Conservation (phyloP, 495 filamentous ascomycete species). For the Peziza echinospora region DNA sequence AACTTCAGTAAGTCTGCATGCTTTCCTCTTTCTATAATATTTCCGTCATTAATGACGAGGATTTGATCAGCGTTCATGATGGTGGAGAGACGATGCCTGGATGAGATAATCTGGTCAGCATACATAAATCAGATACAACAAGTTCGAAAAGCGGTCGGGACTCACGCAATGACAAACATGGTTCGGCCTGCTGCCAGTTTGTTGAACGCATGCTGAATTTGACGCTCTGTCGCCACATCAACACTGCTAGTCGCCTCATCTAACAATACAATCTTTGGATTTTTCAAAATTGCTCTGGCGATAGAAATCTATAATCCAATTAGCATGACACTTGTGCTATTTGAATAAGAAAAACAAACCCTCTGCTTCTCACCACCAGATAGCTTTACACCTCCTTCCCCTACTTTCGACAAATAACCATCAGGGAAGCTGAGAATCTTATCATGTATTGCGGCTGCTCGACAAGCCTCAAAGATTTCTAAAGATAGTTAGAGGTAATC, state of each 20-base stretch:
- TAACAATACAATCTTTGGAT: constrained; percentile 30
- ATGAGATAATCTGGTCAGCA: neutral
- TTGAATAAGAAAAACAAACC: constrained; percentile 20
- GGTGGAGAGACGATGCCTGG: constrained; percentile 40
- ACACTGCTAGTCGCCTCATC: constrained; percentile 35
- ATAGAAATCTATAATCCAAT: constrained; percentile 29
- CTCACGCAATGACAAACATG: constrained; percentile 41
- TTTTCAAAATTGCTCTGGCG: constrained; percentile 34
- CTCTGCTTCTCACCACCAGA: constrained; percentile 58
- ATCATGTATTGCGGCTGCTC: constrained; percentile 46
- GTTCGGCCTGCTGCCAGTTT: constrained; percentile 34
- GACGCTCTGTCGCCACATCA: constrained; percentile 39
- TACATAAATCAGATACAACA: too few species aligned
- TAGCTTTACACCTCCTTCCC: constrained; percentile 31
- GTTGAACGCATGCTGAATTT: constrained; percentile 46
- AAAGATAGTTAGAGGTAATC: neutral
- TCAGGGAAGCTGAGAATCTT: constrained; percentile 44
- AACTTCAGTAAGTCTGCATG: constrained; percentile 37
- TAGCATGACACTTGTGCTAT: neutral
- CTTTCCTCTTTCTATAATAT: constrained; percentile 40
- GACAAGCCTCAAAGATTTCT: constrained; percentile 49
- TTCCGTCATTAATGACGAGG: constrained; percentile 41
- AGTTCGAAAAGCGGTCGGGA: constrained; percentile 1
- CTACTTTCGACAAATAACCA: constrained; percentile 27
- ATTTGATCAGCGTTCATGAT: constrained; percentile 50